Percentiles rank a stretch among this genome's conserved stretches.
These are phyloP conservation scores for Orbilia oligospora DNA, from an alignment of 2,329 filamentous ascomycete species.

Conservation along the genomic window DNA sequence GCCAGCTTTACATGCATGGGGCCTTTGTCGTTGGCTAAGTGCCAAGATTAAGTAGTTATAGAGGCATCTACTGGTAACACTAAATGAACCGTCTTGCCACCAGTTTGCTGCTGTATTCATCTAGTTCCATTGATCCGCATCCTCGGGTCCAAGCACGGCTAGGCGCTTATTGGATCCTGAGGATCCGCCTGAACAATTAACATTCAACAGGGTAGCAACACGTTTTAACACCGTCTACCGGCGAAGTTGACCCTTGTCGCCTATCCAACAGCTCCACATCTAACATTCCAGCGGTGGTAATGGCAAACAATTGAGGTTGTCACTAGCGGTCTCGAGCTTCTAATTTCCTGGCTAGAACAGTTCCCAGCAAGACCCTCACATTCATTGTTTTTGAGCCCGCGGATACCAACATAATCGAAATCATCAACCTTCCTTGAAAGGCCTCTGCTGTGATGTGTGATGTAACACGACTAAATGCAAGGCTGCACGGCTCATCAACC, in stretches of 20 bases:
- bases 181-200: slow-evolving; percentile 9
- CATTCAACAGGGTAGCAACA: slow-evolving; percentile 7
- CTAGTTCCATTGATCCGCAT: slow-evolving; percentile 7
- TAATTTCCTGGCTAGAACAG: neutral
- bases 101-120: neutral
- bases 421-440: neutral
- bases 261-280: slow-evolving; percentile 15
- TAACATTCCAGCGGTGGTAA: neutral
- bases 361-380: neutral
- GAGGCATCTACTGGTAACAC: slow-evolving; percentile 6
- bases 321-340: neutral
- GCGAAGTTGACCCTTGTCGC: neutral
- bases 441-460: slow-evolving; percentile 3
- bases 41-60: slow-evolving; percentile 3
- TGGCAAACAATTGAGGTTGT: neutral
- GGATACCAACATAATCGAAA: slow-evolving; percentile 14
- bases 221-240: neutral
- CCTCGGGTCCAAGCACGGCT: slow-evolving; percentile 5
- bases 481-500: slow-evolving; percentile 20
- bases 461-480: slow-evolving; percentile 14
- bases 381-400: neutral
- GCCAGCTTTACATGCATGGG: neutral
- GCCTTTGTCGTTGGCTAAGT: slow-evolving; percentile 8
- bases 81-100: slow-evolving; percentile 4
- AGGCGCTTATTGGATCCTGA: slow-evolving; percentile 16